Base-by-base conservation (phyloP, 129 eudicot genomes). In the Erigeron canadensis region DNA sequence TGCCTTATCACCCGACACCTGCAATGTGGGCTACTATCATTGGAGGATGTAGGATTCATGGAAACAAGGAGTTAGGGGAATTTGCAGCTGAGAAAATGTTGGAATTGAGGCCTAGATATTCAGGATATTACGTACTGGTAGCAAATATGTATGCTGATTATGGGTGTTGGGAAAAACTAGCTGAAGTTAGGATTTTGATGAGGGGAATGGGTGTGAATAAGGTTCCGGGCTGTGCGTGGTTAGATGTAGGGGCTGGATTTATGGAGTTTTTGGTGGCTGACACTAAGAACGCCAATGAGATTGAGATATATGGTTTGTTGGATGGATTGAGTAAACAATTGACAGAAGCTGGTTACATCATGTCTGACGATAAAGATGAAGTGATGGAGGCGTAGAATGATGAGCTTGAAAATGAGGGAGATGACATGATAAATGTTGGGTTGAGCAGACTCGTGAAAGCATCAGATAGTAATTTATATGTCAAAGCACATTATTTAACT, bases 21-120 rank as follows among this genome's bases (percentile, higher is more conserved):
- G 84, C 84, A 61, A 84, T 86, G 87, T 89, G 96, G 96, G 92
- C 86, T n/a, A 86, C 89, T 2, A 70, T 89, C n/a, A 39, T 89
- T 34, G 96, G 92, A 67, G 86, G 86, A 7, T 82, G 92, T 75
- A 63, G 79, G 60, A 72, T 80, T 54, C 87, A 86, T 67, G 70
- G 85, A 41, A 78, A 78, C 22, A 78, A 71, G 50, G 78, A 79
- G 50, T 42, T 86, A 0, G 86, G 96, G 34, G 80, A 79, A 64
- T 69, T 82, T 75, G 87, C 91, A 6, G 89, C 83, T 11, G 82
- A 84, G 76, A 89, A 84, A 9, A 54, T 86, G 42, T 76, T 89
- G 64, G 84, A 84, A 74, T 38, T 81, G 91, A 75, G 74, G 79
- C 88, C 92, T 45, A 55, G 22, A 46, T 77, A 74, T 57, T 70